These are phyloP conservation scores for Pisolithus orientalis DNA, from an alignment of 768 basidiomycete genomes.

Conservation along the genomic window DNA sequence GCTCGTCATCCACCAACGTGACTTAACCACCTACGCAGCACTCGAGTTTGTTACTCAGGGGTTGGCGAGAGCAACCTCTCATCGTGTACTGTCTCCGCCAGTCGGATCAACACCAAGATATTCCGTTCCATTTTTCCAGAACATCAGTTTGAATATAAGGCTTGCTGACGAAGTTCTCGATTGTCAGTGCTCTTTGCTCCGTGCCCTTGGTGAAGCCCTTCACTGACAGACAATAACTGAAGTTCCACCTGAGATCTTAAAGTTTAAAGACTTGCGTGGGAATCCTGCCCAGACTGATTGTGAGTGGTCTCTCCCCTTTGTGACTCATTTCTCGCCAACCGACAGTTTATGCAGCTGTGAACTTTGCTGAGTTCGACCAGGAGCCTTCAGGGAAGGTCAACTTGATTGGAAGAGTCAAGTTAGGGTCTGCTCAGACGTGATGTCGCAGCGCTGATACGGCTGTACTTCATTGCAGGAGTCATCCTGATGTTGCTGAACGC, in stretches of 20 bases:
- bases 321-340: neutral
- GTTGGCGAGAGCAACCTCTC: conserved; percentile 73
- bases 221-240: neutral
- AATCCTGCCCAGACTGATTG: conserved; percentile 52
- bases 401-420: conserved; percentile 78
- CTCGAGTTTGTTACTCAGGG: conserved; percentile 74
- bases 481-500: conserved; percentile 72
- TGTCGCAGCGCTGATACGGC: neutral
- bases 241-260: conserved; percentile 65
- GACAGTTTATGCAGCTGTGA: conserved; percentile 51
- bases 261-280: conserved; percentile 54
- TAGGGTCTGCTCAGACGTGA: conserved; percentile 17
- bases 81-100: conserved; percentile 68
- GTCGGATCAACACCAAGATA: conserved; percentile 56
- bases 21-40: conserved; percentile 33
- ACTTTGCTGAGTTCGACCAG: conserved; percentile 68
- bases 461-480: conserved; percentile 49
- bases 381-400: conserved; percentile 66
- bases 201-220: neutral
- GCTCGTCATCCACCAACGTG: neutral
- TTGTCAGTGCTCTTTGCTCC: conserved; percentile 32
- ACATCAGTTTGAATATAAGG: conserved; percentile 52
- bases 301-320: conserved; percentile 27
- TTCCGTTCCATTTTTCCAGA: conserved; percentile 85
- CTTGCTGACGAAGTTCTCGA: conserved; percentile 42